Conservation (phyloP, 129 eudicot genomes). For the Calendula officinalis region DNA sequence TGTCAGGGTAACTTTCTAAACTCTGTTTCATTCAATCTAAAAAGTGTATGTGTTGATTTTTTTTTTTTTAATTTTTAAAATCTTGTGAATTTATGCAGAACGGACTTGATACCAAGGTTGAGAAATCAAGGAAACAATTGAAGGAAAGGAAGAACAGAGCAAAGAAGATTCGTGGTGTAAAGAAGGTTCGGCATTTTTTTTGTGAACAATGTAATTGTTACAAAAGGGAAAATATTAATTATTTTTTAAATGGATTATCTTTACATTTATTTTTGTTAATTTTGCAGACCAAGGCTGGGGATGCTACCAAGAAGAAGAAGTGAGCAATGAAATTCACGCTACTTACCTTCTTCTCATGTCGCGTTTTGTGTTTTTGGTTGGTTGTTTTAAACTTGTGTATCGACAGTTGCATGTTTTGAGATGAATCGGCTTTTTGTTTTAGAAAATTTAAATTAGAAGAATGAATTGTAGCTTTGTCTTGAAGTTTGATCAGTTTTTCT, state of each 20-base stretch:
- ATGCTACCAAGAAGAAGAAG: conserved; percentile 47
- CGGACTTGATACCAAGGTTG: conserved; percentile 39
- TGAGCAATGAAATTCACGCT: not conserved
- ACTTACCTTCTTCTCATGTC: not conserved
- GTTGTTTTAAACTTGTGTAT: not conserved
- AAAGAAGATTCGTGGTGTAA: conserved; percentile 41
- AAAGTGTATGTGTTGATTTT: not conserved
- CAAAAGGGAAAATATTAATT: not conserved
- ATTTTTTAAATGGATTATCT: not conserved
- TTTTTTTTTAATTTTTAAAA: not conserved
- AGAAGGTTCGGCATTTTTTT: conserved; percentile 18
- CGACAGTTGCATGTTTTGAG: not conserved
- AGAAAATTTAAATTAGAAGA: no score
- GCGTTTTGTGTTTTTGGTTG: conserved; percentile 6
- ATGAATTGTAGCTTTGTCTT: not conserved
- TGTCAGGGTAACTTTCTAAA: conserved; percentile 50
- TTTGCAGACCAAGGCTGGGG: conserved; percentile 39
- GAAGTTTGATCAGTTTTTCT: no score
- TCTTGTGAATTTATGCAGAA: conserved; percentile 18
- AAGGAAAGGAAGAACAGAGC: conserved; percentile 49
- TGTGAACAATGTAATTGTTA: not conserved
- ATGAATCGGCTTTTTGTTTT: not conserved
- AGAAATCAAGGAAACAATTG: conserved; percentile 42
- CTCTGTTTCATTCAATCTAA: not conserved
- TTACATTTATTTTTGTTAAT: not conserved